These are phyloP conservation scores for Vaccinium darrowii DNA, from an alignment of 148 eudicot genomes.

Conservation along the genomic window DNA sequence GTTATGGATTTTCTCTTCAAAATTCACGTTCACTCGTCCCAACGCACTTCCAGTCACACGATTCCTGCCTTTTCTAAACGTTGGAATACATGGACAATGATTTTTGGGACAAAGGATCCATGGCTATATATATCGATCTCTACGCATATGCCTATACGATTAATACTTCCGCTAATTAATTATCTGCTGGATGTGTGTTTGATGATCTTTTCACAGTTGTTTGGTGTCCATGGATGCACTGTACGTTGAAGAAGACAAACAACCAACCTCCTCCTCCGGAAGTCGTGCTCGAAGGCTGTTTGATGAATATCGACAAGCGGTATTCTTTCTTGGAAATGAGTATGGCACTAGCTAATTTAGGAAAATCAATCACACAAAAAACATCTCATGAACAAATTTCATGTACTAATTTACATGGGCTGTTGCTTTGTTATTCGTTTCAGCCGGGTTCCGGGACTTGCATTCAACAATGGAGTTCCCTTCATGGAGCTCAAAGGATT, in stretches of 20 bases:
- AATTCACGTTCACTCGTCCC: not conserved
- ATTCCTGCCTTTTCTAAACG: no score
- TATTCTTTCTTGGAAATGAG: conserved; percentile 21
- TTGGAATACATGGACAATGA: no score
- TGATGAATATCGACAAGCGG: conserved; percentile 38
- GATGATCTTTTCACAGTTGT: conserved; percentile 34
- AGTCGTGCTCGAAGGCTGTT: conserved; percentile 39
- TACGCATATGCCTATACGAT: no score
- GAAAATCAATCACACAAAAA: not conserved
- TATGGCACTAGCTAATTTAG: conserved; percentile 8
- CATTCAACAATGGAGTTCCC: conserved; percentile 48
- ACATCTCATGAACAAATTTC: not conserved
- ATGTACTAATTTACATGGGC: not conserved
- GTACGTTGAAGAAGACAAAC: conserved; percentile 35
- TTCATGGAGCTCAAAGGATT: conserved; percentile 47
- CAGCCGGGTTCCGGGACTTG: conserved; percentile 77
- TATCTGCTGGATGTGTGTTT: not conserved
- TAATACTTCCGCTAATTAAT: no score
- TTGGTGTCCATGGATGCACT: conserved; percentile 53
- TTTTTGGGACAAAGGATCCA: no score
- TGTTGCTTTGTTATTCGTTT: not conserved
- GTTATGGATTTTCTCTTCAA: not conserved
- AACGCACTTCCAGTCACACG: not conserved
- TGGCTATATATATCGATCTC: no score
- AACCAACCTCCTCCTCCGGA: conserved; percentile 49